Conservation (phyloP, 2,329 filamentous ascomycete genomes). For the Sporothrix variecibatus region DNA sequence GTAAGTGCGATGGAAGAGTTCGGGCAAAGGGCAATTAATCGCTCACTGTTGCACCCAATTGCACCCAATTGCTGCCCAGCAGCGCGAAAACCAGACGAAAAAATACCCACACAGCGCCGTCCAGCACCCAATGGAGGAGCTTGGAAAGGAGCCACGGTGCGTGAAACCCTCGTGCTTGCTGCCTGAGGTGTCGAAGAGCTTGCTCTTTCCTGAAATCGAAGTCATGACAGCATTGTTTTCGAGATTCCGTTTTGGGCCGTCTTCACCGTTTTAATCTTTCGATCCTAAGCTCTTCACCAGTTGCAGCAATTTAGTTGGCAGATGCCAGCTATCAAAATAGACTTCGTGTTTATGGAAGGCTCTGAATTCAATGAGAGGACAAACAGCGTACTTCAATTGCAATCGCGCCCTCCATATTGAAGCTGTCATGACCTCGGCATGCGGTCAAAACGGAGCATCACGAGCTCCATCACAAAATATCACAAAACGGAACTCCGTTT, state of each 20-base stretch:
- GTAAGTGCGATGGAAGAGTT: neutral
- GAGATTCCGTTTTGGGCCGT: neutral
- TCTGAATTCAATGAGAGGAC: neutral
- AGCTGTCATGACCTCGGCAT: neutral
- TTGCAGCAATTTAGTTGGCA: neutral
- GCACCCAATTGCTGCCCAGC: neutral
- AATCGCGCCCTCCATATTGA: neutral
- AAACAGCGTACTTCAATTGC: neutral
- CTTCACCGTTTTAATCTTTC: neutral
- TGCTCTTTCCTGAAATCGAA: neutral
- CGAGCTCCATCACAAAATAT: neutral
- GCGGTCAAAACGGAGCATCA: neutral
- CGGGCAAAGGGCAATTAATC: conserved; percentile 31
- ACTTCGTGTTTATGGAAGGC: neutral
- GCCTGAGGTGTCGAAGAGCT: conserved; percentile 7
- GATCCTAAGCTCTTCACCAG: neutral
- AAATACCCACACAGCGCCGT: neutral
- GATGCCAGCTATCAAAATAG: neutral
- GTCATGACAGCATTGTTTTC: neutral
- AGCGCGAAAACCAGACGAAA: conserved; percentile 1
- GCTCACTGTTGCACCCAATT: conserved; percentile 24
- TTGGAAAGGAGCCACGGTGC: neutral
- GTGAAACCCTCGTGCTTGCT: neutral
- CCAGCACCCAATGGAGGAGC: neutral
- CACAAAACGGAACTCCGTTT: neutral